These are phyloP conservation scores for Umbelopsis isabellina DNA, from an alignment of 192 early-diverging fungal genomes.

Conservation along the genomic window DNA sequence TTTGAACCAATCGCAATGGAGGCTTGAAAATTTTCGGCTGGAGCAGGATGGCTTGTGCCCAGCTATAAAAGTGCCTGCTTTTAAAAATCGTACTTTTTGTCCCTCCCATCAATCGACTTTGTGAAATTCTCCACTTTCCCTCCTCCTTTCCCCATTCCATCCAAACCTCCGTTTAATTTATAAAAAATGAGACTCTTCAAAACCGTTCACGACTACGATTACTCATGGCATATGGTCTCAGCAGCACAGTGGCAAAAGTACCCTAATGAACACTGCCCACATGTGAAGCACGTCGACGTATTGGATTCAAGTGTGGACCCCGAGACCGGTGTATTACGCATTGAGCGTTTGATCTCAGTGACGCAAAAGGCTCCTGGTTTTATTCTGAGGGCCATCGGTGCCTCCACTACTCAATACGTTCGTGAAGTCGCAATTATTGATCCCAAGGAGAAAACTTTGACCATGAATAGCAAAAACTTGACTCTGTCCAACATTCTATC, in stretches of 20 bases:
- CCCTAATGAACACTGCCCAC: constrained; percentile 91
- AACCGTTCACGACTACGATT: constrained; percentile 74
- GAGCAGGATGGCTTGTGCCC: background rate
- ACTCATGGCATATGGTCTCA: constrained; percentile 83
- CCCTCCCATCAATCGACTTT: background rate
- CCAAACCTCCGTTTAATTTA: background rate
- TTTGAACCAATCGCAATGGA: constrained; percentile 6
- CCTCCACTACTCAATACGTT: constrained; percentile 76
- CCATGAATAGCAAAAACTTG: constrained; percentile 84
- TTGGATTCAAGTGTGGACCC: constrained; percentile 82
- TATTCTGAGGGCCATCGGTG: constrained; percentile 70
- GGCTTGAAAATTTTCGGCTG: constrained; percentile 7
- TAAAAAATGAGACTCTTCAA: constrained; percentile 83
- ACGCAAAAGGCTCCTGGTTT: constrained; percentile 85
- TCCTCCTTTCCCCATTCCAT: background rate
- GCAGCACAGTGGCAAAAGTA: constrained; percentile 97
- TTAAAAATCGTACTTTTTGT: too few relatives aligned
- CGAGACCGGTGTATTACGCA: constrained; percentile 81
- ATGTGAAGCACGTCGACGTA: constrained; percentile 91
- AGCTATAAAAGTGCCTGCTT: background rate
- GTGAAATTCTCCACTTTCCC: background rate
- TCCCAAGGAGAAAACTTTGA: constrained; percentile 69
- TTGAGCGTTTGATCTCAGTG: constrained; percentile 89
- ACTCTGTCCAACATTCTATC: constrained; percentile 82
- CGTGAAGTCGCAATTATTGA: constrained; percentile 90